These are phyloP conservation scores for Aphanocladium album DNA, from an alignment of 2,329 filamentous ascomycete genomes.

Conservation along the genomic window DNA sequence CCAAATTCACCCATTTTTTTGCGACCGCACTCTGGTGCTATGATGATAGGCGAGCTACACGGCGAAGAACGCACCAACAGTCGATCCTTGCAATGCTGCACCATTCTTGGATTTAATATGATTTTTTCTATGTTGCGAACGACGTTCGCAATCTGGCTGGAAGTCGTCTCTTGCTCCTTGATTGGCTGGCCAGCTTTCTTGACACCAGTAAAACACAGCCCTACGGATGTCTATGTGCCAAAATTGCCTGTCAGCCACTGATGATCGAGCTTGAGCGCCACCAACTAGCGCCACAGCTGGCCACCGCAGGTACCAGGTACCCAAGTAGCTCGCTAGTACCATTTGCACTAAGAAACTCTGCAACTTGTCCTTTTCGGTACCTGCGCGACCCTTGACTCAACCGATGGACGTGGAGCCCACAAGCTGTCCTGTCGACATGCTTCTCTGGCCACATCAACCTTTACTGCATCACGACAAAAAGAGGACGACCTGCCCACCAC, in stretches of 20 bases:
- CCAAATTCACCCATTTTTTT: too few relatives aligned
- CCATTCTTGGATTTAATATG: too few relatives aligned
- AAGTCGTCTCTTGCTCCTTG: too few relatives aligned
- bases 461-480: conserved; percentile 1
- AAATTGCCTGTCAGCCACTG: background rate
- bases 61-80: too few relatives aligned
- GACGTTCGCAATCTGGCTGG: too few relatives aligned
- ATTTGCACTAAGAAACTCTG: conserved; percentile 13
- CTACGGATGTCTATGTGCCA: background rate
- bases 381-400: background rate
- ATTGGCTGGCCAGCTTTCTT: background rate
- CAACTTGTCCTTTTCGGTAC: conserved; percentile 33
- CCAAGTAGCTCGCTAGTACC: conserved; percentile 4
- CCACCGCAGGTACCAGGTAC: conserved; percentile 1
- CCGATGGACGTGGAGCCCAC: background rate
- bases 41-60: too few relatives aligned
- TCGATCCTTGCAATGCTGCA: too few relatives aligned
- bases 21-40: too few relatives aligned
- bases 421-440: conserved; percentile 1
- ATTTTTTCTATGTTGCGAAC: too few relatives aligned
- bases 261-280: background rate
- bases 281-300: background rate
- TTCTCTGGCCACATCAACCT: conserved; percentile 13
- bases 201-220: background rate
- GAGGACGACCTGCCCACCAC: conserved; percentile 3